Percentiles rank a stretch among this genome's conserved stretches.
phyloP scores from a whole-genome alignment of 257 asterid genomes.

The Lavandula angustifolia region DNA sequence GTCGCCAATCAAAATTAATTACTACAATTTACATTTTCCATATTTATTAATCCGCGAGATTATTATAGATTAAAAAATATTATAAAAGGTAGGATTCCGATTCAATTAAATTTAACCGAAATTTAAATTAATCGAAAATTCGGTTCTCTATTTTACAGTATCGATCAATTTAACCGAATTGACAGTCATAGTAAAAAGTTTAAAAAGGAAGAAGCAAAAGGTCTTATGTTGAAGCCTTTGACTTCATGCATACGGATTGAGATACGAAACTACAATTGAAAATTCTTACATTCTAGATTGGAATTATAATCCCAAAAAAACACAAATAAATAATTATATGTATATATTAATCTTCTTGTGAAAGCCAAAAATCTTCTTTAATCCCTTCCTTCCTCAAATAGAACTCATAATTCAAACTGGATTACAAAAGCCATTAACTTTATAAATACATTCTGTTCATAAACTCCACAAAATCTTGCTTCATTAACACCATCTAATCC shows the following conservation, averaged over 20 bases:
- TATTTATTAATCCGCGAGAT: too few species aligned
- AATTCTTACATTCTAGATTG: constrained; percentile 30
- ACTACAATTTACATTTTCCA: too few species aligned
- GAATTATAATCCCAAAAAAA: constrained; percentile 8
- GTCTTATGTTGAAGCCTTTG: constrained; percentile 24
- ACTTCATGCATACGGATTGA: constrained; percentile 15
- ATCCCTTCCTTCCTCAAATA: not conserved
- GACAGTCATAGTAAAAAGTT: not conserved
- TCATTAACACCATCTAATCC: not conserved
- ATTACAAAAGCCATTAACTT: not conserved
- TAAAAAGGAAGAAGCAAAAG: not conserved
- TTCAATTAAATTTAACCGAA: too few species aligned
- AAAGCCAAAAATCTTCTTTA: not conserved
- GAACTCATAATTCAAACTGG: not conserved
- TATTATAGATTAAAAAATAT: too few species aligned
- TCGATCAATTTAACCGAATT: too few species aligned
- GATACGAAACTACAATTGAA: constrained; percentile 22
- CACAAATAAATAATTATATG: not conserved
- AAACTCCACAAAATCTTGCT: not conserved
- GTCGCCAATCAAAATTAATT: too few species aligned
- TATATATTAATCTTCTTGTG: not conserved
- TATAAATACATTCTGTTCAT: not conserved
- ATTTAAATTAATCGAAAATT: too few species aligned
- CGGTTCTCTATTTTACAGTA: too few species aligned
- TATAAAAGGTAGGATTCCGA: too few species aligned